Conservation (phyloP, 352 stramenopile genomes). For the Phytophthora ohioensis region DNA sequence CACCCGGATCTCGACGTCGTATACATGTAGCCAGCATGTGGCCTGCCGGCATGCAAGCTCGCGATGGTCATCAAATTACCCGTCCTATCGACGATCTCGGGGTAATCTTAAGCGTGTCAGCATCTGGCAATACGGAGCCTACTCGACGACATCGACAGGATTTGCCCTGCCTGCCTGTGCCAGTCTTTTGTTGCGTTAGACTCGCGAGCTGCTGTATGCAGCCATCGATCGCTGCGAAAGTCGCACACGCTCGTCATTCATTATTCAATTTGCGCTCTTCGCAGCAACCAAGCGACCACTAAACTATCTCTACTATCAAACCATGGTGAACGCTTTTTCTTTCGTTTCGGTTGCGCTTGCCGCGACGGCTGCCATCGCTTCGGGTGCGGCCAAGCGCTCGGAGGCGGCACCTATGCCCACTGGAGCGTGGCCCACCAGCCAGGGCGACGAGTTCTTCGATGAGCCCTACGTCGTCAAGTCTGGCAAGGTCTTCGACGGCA, state of each 20-base stretch:
- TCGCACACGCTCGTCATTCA: not conserved
- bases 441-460: constrained; percentile 35
- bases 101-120: constrained; percentile 4
- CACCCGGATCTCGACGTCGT: constrained; percentile 16
- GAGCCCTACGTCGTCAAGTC: constrained; percentile 43
- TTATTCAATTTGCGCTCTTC: constrained; percentile 28
- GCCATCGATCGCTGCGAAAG: constrained; percentile 6
- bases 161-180: constrained; percentile 10
- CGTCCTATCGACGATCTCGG: not conserved
- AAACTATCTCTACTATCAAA: constrained; percentile 4
- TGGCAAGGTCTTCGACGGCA: constrained; percentile 45
- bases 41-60: constrained; percentile 5
- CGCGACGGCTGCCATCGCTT: constrained; percentile 23
- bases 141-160: constrained; percentile 29
- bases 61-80: constrained; percentile 16
- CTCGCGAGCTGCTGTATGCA: constrained; percentile 4
- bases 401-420: constrained; percentile 33
- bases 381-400: constrained; percentile 32
- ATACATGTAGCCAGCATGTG: not conserved
- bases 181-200: constrained; percentile 4
- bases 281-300: constrained; percentile 6
- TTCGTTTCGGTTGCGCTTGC: constrained; percentile 18
- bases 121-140: constrained; percentile 27
- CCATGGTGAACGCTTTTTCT: constrained; percentile 40
- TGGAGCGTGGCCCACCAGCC: constrained; percentile 30